A percentile compares a stretch with the other conserved stretches of the same genome.
These are phyloP conservation scores for Nicotiana otophora DNA, from an alignment of 257 asterid species.

Conservation along the genomic window DNA sequence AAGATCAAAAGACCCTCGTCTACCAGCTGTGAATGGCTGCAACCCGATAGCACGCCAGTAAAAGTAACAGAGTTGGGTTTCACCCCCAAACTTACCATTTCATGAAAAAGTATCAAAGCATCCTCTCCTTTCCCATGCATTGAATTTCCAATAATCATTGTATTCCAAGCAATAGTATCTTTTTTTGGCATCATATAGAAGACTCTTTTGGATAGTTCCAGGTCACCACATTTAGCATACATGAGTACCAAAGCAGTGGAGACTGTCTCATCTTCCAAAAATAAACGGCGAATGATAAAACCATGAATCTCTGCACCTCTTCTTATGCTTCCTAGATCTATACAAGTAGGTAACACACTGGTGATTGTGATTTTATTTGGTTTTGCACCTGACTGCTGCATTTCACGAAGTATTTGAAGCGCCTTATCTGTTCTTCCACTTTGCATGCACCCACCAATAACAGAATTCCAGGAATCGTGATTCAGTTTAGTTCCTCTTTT, in stretches of 20 bases:
- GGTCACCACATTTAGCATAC: conserved; percentile 62
- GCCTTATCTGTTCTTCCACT: conserved; percentile 43
- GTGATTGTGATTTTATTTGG: conserved; percentile 65
- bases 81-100: conserved; percentile 44
- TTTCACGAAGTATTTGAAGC: conserved; percentile 34
- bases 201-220: conserved; percentile 35
- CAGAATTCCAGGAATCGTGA: conserved; percentile 55
- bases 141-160: conserved; percentile 53
- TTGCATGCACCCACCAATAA: conserved; percentile 52
- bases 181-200: conserved; percentile 38
- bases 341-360: conserved; percentile 43
- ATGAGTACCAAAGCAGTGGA: conserved; percentile 50
- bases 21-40: conserved; percentile 64
- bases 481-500: conserved; percentile 34
- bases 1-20: conserved; percentile 49
- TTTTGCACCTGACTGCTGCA: conserved; percentile 49
- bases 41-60: conserved; percentile 57
- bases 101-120: conserved; percentile 41
- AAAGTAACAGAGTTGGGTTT: conserved; percentile 62
- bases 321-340: conserved; percentile 43
- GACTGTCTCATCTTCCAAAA: conserved; percentile 38
- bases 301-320: conserved; percentile 60
- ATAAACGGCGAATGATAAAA: conserved; percentile 28
- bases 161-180: conserved; percentile 69
- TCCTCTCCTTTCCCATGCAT: conserved; percentile 68